Conservation (phyloP, 192 early-diverging fungal genomes). For the Coemansia brasiliensis region DNA sequence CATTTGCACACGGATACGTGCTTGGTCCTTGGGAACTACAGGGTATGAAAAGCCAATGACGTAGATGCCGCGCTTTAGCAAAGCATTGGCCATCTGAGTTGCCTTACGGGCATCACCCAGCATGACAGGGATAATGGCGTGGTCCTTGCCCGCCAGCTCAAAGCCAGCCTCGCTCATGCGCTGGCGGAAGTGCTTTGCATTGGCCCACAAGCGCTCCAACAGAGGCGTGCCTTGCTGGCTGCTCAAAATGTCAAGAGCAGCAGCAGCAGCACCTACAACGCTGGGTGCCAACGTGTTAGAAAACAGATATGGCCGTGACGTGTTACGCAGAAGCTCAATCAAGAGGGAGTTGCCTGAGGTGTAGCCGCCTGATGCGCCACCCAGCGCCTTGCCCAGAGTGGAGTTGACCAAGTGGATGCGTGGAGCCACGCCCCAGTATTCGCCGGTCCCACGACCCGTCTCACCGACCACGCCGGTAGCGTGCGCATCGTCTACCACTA, state of each 20-base stretch:
- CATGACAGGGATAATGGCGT: constrained; percentile 63
- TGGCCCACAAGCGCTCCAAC: constrained; percentile 59
- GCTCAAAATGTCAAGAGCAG: constrained; percentile 56
- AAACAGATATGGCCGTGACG: constrained; percentile 59
- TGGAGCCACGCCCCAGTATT: constrained; percentile 62
- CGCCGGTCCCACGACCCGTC: constrained; percentile 65
- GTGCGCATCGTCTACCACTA: constrained; percentile 74
- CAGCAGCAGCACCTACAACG: constrained; percentile 57
- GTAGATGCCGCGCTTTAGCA: constrained; percentile 57
- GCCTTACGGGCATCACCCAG: constrained; percentile 59
- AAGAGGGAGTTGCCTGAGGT: constrained; percentile 50
- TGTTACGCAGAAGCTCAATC: constrained; percentile 54
- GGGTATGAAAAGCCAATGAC: constrained; percentile 64
- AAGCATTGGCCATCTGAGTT: constrained; percentile 53
- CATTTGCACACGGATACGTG: constrained; percentile 61
- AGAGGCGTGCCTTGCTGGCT: constrained; percentile 45
- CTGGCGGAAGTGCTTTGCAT: constrained; percentile 61
- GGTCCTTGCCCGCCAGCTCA: constrained; percentile 61
- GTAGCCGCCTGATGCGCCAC: constrained; percentile 59
- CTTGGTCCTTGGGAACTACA: constrained; percentile 59
- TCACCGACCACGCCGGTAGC: constrained; percentile 69
- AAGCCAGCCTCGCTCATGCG: constrained; percentile 64
- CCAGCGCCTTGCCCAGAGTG: constrained; percentile 60
- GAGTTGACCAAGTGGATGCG: constrained; percentile 63
- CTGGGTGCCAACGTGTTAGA: constrained; percentile 60